Conservation (phyloP, 306 rosid species). For the Boehmeria nivea region DNA sequence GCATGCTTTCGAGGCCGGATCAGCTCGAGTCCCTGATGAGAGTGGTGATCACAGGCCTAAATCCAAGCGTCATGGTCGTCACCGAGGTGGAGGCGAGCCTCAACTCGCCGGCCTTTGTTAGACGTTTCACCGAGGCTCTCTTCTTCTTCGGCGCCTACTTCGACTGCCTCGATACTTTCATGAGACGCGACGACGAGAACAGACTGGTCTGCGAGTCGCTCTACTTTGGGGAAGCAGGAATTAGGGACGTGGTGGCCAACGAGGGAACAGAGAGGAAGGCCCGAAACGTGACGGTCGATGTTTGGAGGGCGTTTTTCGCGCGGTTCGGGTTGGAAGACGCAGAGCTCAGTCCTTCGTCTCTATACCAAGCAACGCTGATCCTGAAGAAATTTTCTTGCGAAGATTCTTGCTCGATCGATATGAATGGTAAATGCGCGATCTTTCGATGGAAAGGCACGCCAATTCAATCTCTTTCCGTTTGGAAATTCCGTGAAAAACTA, state of each 20-base stretch:
- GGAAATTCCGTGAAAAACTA: too few relatives aligned
- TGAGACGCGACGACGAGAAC: conserved; percentile 34
- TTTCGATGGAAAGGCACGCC: conserved; percentile 74
- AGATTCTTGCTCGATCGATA: conserved; percentile 33
- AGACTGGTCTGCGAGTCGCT: conserved; percentile 35
- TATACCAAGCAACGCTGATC: conserved; percentile 53
- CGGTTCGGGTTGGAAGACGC: conserved; percentile 53
- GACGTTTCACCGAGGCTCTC: conserved; percentile 56
- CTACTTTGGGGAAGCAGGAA: conserved; percentile 39
- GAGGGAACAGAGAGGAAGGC: conserved; percentile 57
- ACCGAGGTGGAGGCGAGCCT: conserved; percentile 51
- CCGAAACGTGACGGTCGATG: conserved; percentile 47
- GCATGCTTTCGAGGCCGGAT: conserved; percentile 33
- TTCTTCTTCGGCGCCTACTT: conserved; percentile 51
- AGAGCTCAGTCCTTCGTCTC: conserved; percentile 42
- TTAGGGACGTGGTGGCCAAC: conserved; percentile 41
- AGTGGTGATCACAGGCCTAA: conserved; percentile 35
- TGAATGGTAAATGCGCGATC: conserved; percentile 39
- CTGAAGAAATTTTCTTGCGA: conserved; percentile 36
- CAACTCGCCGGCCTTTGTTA: conserved; percentile 52
- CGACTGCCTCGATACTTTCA: conserved; percentile 45
- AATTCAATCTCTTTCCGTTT: conserved; percentile 46
- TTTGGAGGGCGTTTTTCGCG: conserved; percentile 55
- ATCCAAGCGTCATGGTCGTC: conserved; percentile 42
- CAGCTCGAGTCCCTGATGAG: conserved; percentile 45